Percentiles rank a stretch among this genome's conserved stretches.
Conservation (phyloP, 148 eudicot genomes). For the Persicaria tinctoria region DNA sequence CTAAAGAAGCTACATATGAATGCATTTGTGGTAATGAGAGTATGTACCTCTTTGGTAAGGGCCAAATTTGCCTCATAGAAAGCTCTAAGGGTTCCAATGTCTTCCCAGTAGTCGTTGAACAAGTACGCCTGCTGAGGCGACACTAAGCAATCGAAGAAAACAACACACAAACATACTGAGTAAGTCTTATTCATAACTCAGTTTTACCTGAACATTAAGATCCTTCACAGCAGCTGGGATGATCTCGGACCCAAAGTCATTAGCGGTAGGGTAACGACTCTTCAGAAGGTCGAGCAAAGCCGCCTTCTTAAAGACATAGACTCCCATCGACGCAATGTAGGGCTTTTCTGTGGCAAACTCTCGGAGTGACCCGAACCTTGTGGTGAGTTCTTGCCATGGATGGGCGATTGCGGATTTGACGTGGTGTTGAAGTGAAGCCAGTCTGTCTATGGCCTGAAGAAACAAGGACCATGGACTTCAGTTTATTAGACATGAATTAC, state of each 20-base stretch:
- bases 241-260: slow-evolving; percentile 94
- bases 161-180: not conserved
- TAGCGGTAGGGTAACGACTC: slow-evolving; percentile 59
- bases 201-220: slow-evolving; percentile 66
- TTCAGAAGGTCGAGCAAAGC: slow-evolving; percentile 61
- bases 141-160: not conserved
- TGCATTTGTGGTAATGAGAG: not conserved
- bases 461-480: too few relatives aligned
- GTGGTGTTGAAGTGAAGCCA: slow-evolving; percentile 4
- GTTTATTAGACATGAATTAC: not conserved
- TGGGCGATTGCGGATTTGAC: not conserved
- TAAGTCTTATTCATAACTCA: not conserved
- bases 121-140: slow-evolving; percentile 60
- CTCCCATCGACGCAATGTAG: slow-evolving; percentile 96
- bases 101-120: slow-evolving; percentile 96
- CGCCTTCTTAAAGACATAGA: slow-evolving; percentile 75
- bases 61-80: slow-evolving; percentile 94
- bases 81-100: slow-evolving; percentile 82
- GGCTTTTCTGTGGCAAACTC: slow-evolving; percentile 23
- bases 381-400: not conserved
- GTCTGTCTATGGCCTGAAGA: not conserved
- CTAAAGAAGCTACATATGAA: not conserved
- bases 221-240: slow-evolving; percentile 73
- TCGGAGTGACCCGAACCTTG: not conserved
- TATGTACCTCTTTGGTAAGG: slow-evolving; percentile 62